Conservation (phyloP, 257 asterid species). For the Jasminum sambac region DNA sequence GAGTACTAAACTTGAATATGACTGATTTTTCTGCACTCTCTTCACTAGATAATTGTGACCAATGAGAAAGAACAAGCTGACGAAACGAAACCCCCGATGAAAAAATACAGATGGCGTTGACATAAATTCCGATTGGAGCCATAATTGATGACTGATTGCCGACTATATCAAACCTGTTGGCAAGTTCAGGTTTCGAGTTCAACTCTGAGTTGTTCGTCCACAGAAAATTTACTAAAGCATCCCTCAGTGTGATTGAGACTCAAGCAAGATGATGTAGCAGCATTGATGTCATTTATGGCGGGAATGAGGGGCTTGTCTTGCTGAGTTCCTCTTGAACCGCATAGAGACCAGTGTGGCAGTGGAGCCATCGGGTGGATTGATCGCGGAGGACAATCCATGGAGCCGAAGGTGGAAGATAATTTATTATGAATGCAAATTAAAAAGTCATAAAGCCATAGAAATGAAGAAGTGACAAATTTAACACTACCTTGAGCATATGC, state of each 20-base stretch:
- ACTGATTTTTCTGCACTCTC: background rate
- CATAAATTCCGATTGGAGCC: no score
- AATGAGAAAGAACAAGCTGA: background rate
- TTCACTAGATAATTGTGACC: background rate
- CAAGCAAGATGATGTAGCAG: constrained; percentile 95
- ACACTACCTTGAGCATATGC: background rate
- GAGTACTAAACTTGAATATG: background rate
- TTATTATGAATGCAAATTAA: background rate
- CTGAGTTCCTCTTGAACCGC: constrained; percentile 91
- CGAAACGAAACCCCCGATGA: background rate
- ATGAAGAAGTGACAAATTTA: background rate
- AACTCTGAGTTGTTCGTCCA: background rate
- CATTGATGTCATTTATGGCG: constrained; percentile 78
- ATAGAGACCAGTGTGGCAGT: constrained; percentile 70
- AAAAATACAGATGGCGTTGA: background rate
- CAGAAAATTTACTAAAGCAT: background rate
- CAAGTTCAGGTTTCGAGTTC: background rate
- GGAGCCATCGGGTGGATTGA: constrained; percentile 82
- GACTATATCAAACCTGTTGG: background rate
- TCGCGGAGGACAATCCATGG: constrained; percentile 49
- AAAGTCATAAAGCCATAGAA: background rate
- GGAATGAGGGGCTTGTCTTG: constrained; percentile 89
- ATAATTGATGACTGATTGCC: background rate
- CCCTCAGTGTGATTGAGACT: constrained; percentile 56
- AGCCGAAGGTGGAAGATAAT: constrained; percentile 12